Percentiles rank a stretch among this genome's conserved stretches.
Conservation (phyloP, 768 basidiomycete species). For the Cantharellus anzutake region DNA sequence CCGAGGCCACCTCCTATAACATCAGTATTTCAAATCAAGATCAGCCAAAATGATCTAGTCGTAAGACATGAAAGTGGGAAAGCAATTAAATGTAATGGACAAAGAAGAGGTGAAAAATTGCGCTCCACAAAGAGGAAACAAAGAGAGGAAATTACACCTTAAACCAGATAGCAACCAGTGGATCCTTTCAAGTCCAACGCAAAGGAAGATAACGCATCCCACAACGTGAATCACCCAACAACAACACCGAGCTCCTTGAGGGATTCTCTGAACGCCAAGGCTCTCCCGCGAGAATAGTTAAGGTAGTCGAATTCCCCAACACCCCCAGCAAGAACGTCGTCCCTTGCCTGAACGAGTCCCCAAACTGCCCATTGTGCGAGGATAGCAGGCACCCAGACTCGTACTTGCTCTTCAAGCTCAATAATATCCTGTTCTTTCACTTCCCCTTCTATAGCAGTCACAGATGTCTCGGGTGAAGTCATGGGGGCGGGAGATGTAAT, state of each 20-base stretch:
- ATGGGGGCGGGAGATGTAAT: slow-evolving; percentile 1
- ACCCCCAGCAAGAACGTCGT: slow-evolving; percentile 41
- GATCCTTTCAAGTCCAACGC: no score
- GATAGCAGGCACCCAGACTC: slow-evolving; percentile 74
- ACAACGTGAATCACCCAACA: no score
- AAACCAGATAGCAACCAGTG: no score
- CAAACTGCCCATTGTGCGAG: slow-evolving; percentile 90
- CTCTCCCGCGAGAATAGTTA: slow-evolving; percentile 38
- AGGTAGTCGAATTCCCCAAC: slow-evolving; percentile 73
- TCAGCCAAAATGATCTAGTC: no score
- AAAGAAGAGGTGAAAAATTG: no score
- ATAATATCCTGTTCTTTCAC: slow-evolving; percentile 12
- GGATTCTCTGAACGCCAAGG: slow-evolving; percentile 23
- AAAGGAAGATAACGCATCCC: no score
- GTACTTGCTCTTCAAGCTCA: slow-evolving; percentile 59
- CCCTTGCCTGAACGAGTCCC: slow-evolving; percentile 81
- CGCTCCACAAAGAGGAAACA: no score
- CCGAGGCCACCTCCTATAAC: no score
- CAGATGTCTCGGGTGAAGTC: not conserved
- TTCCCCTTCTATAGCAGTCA: slow-evolving; percentile 7
- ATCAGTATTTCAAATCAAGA: no score
- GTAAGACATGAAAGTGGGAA: no score
- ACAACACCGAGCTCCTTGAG: slow-evolving; percentile 13
- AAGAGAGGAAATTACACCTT: no score
- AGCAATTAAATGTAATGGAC: no score